These are phyloP conservation scores for Xylariaceae sp. DNA, from an alignment of 2,329 filamentous ascomycete genomes.

Conservation along the genomic window DNA sequence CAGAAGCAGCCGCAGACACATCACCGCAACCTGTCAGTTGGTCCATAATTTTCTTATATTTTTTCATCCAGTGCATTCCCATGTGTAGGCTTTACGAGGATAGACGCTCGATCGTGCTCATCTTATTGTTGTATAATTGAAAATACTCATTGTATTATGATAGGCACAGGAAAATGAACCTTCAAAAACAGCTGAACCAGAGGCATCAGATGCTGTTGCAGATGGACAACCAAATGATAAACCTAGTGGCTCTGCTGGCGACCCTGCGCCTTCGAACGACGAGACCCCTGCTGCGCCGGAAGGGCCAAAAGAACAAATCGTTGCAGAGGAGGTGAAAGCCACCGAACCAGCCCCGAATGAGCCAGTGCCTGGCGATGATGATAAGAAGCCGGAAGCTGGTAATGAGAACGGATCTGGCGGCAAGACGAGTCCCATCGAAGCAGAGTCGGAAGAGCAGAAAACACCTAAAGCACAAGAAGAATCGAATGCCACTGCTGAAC, in stretches of 20 bases:
- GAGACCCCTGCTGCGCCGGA: background rate
- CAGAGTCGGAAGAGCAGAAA: background rate
- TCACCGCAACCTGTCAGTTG: slow-evolving; percentile 10
- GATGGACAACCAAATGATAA: background rate
- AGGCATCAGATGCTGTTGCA: background rate
- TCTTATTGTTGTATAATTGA: background rate
- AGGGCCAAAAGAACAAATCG: background rate
- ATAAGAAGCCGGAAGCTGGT: slow-evolving; percentile 5
- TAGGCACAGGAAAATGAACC: background rate
- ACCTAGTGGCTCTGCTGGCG: background rate
- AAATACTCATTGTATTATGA: background rate
- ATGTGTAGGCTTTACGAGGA: background rate
- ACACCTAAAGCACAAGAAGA: background rate
- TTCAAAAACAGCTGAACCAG: background rate
- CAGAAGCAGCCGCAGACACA: slow-evolving; percentile 1
- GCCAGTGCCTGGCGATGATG: background rate
- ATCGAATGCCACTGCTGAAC: background rate
- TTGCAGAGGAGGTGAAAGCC: slow-evolving; percentile 3
- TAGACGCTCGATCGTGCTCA: background rate
- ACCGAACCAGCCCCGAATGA: slow-evolving; percentile 8
- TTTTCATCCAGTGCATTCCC: background rate
- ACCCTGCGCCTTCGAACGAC: background rate
- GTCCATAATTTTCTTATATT: background rate
- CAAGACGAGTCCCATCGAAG: background rate
- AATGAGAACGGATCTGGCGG: background rate